Conservation (phyloP, 139 green algal genomes). For the Chlorella sp. region DNA sequence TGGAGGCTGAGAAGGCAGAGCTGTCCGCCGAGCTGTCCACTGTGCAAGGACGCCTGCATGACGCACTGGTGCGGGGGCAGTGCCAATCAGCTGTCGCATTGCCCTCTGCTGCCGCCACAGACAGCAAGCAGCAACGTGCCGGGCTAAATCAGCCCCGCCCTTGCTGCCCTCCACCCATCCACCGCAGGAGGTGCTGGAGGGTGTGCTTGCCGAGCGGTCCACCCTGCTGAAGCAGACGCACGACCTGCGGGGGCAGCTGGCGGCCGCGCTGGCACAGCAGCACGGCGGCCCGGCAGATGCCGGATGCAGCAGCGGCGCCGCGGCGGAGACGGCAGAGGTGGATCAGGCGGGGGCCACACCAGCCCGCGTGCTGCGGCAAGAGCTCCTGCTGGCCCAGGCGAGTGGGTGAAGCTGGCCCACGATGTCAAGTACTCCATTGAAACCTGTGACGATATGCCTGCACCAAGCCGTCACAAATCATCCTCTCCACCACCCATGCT, state of each 20-base stretch:
- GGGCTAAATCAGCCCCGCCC: no score
- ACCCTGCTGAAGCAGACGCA: neutral
- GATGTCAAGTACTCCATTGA: no score
- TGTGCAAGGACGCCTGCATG: neutral
- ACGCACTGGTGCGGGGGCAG: constrained; percentile 6
- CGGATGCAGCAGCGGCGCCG: neutral
- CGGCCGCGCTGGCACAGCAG: neutral
- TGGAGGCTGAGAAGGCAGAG: neutral
- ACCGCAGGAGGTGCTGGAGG: constrained; percentile 29
- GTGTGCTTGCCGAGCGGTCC: constrained; percentile 14
- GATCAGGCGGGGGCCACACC: neutral
- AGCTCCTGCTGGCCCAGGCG: constrained; percentile 13
- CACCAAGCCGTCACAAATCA: no score
- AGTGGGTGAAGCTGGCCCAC: no score
- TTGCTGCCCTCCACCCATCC: neutral
- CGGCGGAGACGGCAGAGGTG: neutral
- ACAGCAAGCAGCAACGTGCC: neutral
- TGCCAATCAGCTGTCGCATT: neutral
- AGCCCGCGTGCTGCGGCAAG: neutral
- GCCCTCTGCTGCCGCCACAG: neutral
- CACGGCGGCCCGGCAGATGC: neutral
- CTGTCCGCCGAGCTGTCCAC: neutral
- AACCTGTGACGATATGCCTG: no score
- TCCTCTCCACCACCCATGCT: neutral
- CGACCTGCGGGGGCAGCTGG: constrained; percentile 23